Evolutionary conservation across 2,329 filamentous ascomycete genomes (phyloP).

Genomic region (Fusarium equiseti): DNA sequence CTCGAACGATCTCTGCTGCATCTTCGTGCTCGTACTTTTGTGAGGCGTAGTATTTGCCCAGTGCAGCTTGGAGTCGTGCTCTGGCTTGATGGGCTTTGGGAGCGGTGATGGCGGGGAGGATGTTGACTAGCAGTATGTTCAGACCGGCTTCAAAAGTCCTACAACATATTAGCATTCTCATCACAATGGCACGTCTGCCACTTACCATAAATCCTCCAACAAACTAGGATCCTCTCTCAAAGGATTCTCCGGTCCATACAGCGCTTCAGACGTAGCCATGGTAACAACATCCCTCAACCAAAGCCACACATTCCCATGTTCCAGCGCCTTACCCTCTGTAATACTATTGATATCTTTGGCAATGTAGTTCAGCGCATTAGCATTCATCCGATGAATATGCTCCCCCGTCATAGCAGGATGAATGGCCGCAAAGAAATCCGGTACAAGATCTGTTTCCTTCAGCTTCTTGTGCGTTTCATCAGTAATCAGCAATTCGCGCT

Average conservation of each 20-base stretch:
- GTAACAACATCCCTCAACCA: constrained; percentile 54
- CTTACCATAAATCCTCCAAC: constrained; percentile 22
- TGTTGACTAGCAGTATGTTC: constrained; percentile 15
- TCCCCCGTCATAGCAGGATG: constrained; percentile 50
- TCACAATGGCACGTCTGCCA: too few species aligned
- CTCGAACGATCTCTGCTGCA: constrained; percentile 49
- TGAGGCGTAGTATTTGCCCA: constrained; percentile 22
- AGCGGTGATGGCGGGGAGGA: constrained; percentile 27
- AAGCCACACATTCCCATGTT: constrained; percentile 38
- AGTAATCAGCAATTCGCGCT: constrained; percentile 54
- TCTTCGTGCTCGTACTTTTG: constrained; percentile 16
- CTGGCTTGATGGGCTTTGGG: constrained; percentile 16
- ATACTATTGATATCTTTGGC: constrained; percentile 45
- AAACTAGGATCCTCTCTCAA: constrained; percentile 1
- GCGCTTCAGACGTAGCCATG: constrained; percentile 24
- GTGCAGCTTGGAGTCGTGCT: constrained; percentile 15
- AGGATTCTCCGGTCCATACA: constrained; percentile 32
- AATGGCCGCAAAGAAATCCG: constrained; percentile 54
- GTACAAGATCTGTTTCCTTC: constrained; percentile 45
- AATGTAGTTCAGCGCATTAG: constrained; percentile 52
- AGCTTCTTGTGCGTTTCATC: constrained; percentile 39
- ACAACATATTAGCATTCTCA: background rate
- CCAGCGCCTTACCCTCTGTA: constrained; percentile 14
- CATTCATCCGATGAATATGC: constrained; percentile 52
- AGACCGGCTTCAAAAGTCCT: constrained; percentile 30